Percentiles rank a stretch among this genome's conserved stretches.
These are phyloP conservation scores for Flaveria ramosissima DNA, from an alignment of 129 eudicot species.

Conservation along the genomic window DNA sequence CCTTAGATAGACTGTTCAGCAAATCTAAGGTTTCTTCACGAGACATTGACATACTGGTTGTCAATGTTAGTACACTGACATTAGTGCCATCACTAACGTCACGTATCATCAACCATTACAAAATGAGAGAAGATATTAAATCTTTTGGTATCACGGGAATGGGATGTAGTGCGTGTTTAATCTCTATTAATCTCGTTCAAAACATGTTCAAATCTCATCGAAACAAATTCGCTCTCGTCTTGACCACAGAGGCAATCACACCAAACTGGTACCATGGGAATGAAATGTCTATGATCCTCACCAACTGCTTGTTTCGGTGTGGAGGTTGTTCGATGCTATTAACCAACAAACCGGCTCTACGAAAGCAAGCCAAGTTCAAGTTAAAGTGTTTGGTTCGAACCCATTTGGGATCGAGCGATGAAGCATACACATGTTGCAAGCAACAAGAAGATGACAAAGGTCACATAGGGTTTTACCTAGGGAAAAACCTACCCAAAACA, in stretches of 20 bases:
- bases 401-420: conserved; percentile 47
- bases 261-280: conserved; percentile 54
- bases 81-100: conserved; percentile 49
- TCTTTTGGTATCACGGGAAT: conserved; percentile 46
- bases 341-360: conserved; percentile 37
- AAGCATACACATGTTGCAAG: conserved; percentile 42
- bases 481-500: conserved; percentile 38
- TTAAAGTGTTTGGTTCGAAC: conserved; percentile 50
- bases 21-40: conserved; percentile 35
- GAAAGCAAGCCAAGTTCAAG: conserved; percentile 38
- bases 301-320: conserved; percentile 45
- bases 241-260: conserved; percentile 49
- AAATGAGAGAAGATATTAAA: conserved; percentile 46
- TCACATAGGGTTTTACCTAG: conserved; percentile 44
- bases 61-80: conserved; percentile 48
- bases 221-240: conserved; percentile 41
- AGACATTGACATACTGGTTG: conserved; percentile 55
- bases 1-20: conserved; percentile 38
- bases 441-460: conserved; percentile 50
- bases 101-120: conserved; percentile 45
- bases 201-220: conserved; percentile 46
- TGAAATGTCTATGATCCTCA: conserved; percentile 49
- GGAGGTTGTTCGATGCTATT: conserved; percentile 48
- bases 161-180: conserved; percentile 55
- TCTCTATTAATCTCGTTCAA: conserved; percentile 42